phyloP scores from a whole-genome alignment of 148 eudicot species.

The Chenopodium berlandieri region DNA sequence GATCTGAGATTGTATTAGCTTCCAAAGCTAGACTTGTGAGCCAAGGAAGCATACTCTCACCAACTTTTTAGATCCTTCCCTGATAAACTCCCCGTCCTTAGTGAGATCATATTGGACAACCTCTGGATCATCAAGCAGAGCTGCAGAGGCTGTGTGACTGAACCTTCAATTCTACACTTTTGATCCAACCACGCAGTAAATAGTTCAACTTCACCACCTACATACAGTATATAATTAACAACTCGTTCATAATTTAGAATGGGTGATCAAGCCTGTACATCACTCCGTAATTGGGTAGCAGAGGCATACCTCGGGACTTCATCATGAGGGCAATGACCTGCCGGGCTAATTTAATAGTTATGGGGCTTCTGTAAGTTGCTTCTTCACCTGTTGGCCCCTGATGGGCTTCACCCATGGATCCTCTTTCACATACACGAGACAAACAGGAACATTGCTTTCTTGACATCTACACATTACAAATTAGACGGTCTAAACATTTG shows the following conservation, averaged over 20 bases:
- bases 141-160: conserved; percentile 47
- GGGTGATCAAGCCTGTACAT: not conserved
- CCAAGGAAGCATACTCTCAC: conserved; percentile 61
- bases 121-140: conserved; percentile 58
- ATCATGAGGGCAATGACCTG: conserved; percentile 99
- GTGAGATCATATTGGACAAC: conserved; percentile 31
- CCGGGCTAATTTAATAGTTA: conserved; percentile 87
- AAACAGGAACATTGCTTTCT: conserved; percentile 55
- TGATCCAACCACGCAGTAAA: conserved; percentile 82
- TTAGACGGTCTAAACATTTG: conserved; percentile 14
- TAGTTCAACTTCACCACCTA: conserved; percentile 72
- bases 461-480: conserved; percentile 44
- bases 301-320: conserved; percentile 89
- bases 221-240: not conserved
- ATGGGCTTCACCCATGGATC: conserved; percentile 95
- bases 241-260: not conserved
- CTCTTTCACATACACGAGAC: conserved; percentile 90
- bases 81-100: conserved; percentile 60
- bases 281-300: not conserved
- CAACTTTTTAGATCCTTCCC: conserved; percentile 56
- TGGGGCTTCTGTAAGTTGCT: conserved; percentile 79
- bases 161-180: conserved; percentile 63
- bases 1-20: conserved; percentile 50
- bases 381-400: conserved; percentile 82
- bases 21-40: conserved; percentile 59